Base-by-base conservation (phyloP, 495 filamentous ascomycete genomes). In the Aspergillus nidulans region DNA sequence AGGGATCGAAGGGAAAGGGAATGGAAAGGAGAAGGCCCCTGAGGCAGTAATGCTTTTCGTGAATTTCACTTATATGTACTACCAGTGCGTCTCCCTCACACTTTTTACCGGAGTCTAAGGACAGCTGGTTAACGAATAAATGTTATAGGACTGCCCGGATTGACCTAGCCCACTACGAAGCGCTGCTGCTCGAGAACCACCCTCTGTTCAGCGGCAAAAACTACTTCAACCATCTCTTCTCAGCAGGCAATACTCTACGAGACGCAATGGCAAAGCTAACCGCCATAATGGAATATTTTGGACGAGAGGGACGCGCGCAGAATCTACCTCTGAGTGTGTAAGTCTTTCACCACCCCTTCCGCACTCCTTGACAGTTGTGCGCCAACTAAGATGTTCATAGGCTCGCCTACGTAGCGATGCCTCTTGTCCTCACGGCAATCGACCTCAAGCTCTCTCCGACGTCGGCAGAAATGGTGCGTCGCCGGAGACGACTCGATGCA, bases 21-120 rank as follows among this genome's bases (percentile, higher is more conserved):
- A 34, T 6, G 30, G 10, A n/a, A n/a, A 55, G 13, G 49, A 24
- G 6, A 34, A 40, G 19, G 51, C 8, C 15, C 24, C 64, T 63
- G 69, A 77, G 26, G 69, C 72, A 6, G 65, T 74, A 19, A 63
- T 65, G 12, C 38, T 71, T 15, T 71, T 77, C 47, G 70, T 67
- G 6, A 75, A 75, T 28, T 54, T 77, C 42, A 77, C 77, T 45
- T 76, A 72, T 42, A 80, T 79, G 74, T 77, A 76, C 41, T 80
- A 78, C 52, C 68, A 75, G 77, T 80, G 66, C 59, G 73, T 41
- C n/a, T 19, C 1, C 32, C 18, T 30, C 8, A 36, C 9, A 6
- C 3, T 34, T 34, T 12, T 34, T 9, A 28, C 9, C 9, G 26
- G 1, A 21, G 19, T 21, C 9, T 20, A 19, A 13, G 8, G 2